Percentiles rank a stretch among this genome's conserved stretches.
Evolutionary conservation across 495 filamentous ascomycete genomes (phyloP).

Genomic region (Xylaria cubensis): DNA sequence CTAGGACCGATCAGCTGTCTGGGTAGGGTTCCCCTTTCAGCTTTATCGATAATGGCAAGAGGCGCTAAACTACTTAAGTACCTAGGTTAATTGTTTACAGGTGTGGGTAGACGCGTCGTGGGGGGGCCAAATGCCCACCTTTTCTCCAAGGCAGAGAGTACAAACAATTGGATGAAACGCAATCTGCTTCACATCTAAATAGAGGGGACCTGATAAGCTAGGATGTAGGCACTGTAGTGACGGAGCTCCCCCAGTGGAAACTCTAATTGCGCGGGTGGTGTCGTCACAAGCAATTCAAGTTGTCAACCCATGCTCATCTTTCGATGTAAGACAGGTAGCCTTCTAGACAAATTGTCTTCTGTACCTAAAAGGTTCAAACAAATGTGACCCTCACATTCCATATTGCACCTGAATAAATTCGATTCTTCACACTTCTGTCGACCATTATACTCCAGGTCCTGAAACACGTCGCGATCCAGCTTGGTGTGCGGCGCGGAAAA

Average conservation of each 20-base stretch:
- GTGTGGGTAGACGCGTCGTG: background rate
- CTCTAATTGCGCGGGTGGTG: conserved; percentile 4
- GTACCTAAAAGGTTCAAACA: background rate
- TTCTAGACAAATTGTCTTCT: conserved; percentile 2
- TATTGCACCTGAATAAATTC: background rate
- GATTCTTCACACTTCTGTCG: background rate
- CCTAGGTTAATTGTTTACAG: no score
- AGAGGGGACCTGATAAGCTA: background rate
- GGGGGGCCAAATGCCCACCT: no score
- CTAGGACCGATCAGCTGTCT: conserved; percentile 6
- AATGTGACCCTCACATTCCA: background rate
- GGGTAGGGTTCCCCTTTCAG: background rate
- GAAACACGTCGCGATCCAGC: background rate
- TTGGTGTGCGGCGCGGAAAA: background rate
- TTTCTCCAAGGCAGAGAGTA: background rate
- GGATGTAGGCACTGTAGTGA: background rate
- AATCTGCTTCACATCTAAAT: background rate
- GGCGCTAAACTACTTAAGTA: no score
- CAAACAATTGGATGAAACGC: background rate
- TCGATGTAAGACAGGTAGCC: background rate
- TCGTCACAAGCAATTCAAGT: conserved; percentile 20
- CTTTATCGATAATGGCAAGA: background rate
- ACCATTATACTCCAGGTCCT: background rate
- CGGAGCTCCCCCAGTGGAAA: conserved; percentile 1
- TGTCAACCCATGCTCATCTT: background rate